Evolutionary conservation across 805 yeast species (phyloP).

Genomic region (Lipomyces yamanashiensis): DNA sequence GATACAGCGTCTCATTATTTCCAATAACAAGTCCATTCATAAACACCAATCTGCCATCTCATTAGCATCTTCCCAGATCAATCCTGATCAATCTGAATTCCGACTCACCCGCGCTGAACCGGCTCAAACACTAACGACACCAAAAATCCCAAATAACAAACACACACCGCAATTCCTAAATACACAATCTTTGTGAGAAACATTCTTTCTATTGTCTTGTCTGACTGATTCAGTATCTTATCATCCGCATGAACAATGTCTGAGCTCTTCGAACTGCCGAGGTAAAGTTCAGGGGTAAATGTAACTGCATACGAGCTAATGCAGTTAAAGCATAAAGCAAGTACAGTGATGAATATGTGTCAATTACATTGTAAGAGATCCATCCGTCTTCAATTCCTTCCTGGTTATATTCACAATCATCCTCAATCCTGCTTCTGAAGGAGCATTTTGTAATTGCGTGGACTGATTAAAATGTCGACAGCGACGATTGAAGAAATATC

Average conservation of each 20-base stretch:
- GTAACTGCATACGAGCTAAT: neutral
- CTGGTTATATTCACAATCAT: too few relatives aligned
- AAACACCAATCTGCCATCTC: slow-evolving; percentile 18
- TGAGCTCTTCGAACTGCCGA: neutral
- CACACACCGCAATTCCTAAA: neutral
- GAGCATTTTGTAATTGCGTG: neutral
- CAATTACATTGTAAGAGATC: too few relatives aligned
- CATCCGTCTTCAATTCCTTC: too few relatives aligned
- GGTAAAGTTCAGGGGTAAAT: neutral
- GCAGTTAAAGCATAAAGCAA: neutral
- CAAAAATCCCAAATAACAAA: slow-evolving; percentile 10
- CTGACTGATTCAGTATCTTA: too few relatives aligned
- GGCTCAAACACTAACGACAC: slow-evolving; percentile 20
- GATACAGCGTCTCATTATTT: slow-evolving; percentile 19
- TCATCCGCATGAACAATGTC: too few relatives aligned
- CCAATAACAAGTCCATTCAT: slow-evolving; percentile 13
- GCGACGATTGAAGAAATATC: neutral
- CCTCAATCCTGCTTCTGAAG: too few relatives aligned
- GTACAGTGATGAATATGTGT: too few relatives aligned
- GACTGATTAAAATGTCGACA: neutral
- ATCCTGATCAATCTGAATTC: too few relatives aligned
- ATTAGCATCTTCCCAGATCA: neutral
- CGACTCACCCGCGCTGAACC: slow-evolving; percentile 26
- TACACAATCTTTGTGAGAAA: neutral
- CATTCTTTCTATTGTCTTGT: neutral